A percentile compares a stretch with the other conserved stretches of the same genome.
phyloP scores from a whole-genome alignment of 1,284 basidiomycete genomes.

The Moesziomyces sp. region DNA sequence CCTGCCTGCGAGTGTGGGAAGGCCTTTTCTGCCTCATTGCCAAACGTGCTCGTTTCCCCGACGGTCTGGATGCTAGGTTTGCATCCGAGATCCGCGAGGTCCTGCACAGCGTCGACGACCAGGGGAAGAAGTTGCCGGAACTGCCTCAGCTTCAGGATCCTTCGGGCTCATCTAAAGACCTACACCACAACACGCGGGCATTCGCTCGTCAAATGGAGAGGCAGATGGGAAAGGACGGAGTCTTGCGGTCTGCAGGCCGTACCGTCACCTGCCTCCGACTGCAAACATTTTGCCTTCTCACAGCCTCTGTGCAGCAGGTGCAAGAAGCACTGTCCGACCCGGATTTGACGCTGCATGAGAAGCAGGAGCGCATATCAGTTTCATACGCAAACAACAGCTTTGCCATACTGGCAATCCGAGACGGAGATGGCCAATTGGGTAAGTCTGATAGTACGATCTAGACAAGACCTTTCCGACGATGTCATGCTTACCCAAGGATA shows the following conservation, averaged over 20 bases:
- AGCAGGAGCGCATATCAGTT: constrained; percentile 1
- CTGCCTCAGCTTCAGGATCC: constrained; percentile 15
- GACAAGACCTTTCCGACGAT: too few relatives aligned
- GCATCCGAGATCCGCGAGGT: background rate
- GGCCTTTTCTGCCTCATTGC: constrained; percentile 15
- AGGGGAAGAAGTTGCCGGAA: constrained; percentile 4
- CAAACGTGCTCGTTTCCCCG: constrained; percentile 1
- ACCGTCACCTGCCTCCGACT: constrained; percentile 12
- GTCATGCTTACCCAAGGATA: too few relatives aligned
- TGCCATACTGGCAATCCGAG: constrained; percentile 7
- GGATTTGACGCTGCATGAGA: constrained; percentile 6
- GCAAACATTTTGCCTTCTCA: constrained; percentile 5
- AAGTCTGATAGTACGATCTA: background rate
- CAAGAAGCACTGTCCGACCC: background rate
- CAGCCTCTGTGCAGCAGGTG: constrained; percentile 2
- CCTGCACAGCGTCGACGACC: constrained; percentile 14
- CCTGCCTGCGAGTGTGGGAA: constrained; percentile 19
- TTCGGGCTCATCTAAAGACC: background rate
- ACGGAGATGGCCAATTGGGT: constrained; percentile 8
- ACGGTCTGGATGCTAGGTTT: constrained; percentile 3
- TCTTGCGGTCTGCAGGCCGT: constrained; percentile 25
- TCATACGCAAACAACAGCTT: background rate
- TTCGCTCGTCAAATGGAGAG: constrained; percentile 13
- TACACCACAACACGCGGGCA: constrained; percentile 11
- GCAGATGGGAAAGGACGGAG: constrained; percentile 12